Evolutionary conservation across 768 basidiomycete genomes (phyloP).

Genomic region (Pluteus cervinus): DNA sequence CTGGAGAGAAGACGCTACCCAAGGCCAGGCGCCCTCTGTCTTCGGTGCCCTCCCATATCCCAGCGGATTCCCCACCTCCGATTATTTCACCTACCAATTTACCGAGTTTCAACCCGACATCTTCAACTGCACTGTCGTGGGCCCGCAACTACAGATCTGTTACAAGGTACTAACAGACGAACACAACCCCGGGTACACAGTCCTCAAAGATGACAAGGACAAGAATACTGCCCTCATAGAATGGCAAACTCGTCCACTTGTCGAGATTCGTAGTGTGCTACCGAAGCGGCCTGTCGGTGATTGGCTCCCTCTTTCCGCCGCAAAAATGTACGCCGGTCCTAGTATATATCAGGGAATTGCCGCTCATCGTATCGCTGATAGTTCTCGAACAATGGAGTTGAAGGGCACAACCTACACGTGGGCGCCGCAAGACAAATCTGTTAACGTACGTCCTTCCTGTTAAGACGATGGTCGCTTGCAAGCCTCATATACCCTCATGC

Average conservation of each 20-base stretch:
- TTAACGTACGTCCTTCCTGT: constrained; percentile 38
- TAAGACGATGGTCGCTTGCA: constrained; percentile 1
- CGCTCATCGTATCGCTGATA: constrained; percentile 11
- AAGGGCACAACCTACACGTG: constrained; percentile 46
- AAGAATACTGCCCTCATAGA: constrained; percentile 49
- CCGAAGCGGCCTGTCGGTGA: constrained; percentile 41
- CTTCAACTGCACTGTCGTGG: constrained; percentile 49
- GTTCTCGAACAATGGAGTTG: constrained; percentile 46
- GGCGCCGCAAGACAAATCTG: constrained; percentile 46
- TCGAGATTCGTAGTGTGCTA: constrained; percentile 50
- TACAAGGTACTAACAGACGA: constrained; percentile 47
- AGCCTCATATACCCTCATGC: constrained; percentile 5
- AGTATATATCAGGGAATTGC: not conserved
- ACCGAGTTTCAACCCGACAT: constrained; percentile 43
- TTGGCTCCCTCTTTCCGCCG: constrained; percentile 50
- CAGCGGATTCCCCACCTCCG: constrained; percentile 21
- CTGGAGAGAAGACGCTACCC: constrained; percentile 26
- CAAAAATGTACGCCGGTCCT: constrained; percentile 13
- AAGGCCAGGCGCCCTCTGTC: constrained; percentile 46
- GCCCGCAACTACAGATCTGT: constrained; percentile 39
- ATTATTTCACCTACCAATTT: constrained; percentile 39
- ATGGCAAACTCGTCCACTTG: constrained; percentile 43
- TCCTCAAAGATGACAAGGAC: constrained; percentile 43
- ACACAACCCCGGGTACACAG: constrained; percentile 44
- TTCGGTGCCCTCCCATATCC: constrained; percentile 62